Evolutionary conservation across 1,284 basidiomycete species (phyloP), one percentile per base, ranked within the genome.

Genomic region (Irpex rosettiformis): DNA sequence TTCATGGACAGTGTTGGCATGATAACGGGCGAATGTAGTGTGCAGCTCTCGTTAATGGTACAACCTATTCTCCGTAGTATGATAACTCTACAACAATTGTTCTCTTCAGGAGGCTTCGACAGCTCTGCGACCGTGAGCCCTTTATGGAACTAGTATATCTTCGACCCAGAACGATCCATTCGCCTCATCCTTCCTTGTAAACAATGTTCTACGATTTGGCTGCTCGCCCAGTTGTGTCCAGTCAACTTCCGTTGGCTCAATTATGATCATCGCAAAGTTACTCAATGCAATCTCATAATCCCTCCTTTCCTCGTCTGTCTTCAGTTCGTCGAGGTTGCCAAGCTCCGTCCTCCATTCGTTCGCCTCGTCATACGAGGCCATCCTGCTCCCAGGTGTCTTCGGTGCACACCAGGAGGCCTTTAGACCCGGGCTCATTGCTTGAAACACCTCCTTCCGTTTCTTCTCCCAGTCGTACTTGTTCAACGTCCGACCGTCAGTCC

Each of bases 381-480:
- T 66, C 3, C 66, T 70, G 1, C 69, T 70, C 0, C 88, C 88
- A 0, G 88, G 85, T 0, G 74, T 65, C 0, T 53, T 28, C 25
- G 88, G 88, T 2, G 81, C 71, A 59, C 79, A 81, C 85, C 86
- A 91, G 52, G 74, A 77, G 24, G 88, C 88, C 63, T 79, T 82
- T 84, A 89, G 82, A 54, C 75, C 70, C 4, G 72, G 74, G 55
- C 77, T 79, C 77, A 89, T 77, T 18, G 37, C 65, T 60, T 80
- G 77, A 69, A 88, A 90, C 21, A 77, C 66, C 53, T 77, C 77
- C 22, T 71, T 60, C 8, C 88, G 76, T 70, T 83, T 79, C 33
- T 67, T 70, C 66, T 89, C 86, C 88, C 87, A 90, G 64, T 88
- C 80, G 57, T 81, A 79, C 40, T 52, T 54, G 13, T 24, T 18